Evolutionary conservation across 345 rosid genomes (phyloP), one percentile per base, ranked within the genome.

Genomic region (Nasturtium officinale): DNA sequence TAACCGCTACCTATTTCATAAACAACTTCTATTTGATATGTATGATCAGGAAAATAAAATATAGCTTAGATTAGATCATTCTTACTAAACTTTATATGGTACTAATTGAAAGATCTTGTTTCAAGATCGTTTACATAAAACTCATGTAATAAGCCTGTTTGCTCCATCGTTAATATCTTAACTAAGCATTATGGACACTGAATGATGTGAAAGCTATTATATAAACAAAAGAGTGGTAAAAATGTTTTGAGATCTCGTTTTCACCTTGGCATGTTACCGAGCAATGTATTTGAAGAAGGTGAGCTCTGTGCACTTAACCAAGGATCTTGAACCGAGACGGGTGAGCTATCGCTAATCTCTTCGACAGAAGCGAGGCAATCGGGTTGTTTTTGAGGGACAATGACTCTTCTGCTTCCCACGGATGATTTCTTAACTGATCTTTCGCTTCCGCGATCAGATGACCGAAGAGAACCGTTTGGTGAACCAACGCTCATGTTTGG

Each of bases 241-340:
- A n/a, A 28, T 32, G 58, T 30, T 60, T 10, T 9, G 26, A 47
- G 4, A 57, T 57, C 23, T 61, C 43, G 32, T 65, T 32, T 59
- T 85, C 80, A 84, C 63, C 72, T 89, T 21, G 79, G 82, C 69
- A 74, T 80, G 58, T 83, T 84, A 54, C 85, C 86, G 48, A 90
- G 72, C 77, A 94, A 80, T 82, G 90, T 87, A 77, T 82, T 89
- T 46, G 92, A 45, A 15, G 95, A 87, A 71, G 97, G 95, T 18
- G 98, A 91, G 86, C 96, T 94, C 26, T 87, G 88, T 47, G 82
- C 92, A 67, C 98, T 94, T 61, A 82, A 78, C 97, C 96, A 89
- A 21, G 85, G 84, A 67, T 89, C 91, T 73, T 83, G 97, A 25
- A 89, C 89, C 5, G 96, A 87, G 42, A 86, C 87, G 0, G 89